A percentile compares a stretch with the other conserved stretches of the same genome.
phyloP scores from a whole-genome alignment of 805 yeast species.

The Wilhelminamyces savonicus region DNA sequence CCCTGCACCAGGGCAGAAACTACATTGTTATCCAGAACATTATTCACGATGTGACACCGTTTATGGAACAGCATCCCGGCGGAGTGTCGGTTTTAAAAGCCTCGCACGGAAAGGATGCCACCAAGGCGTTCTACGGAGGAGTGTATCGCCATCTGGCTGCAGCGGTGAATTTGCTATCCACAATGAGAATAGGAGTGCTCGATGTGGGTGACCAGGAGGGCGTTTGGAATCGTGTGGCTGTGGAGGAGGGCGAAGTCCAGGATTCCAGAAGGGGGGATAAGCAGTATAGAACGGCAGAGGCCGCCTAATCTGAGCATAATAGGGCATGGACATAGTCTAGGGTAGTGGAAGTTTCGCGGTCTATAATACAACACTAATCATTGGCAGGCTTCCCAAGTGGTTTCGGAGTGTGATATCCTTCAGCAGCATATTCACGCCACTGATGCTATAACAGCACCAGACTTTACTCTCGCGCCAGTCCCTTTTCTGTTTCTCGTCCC shows the following conservation, averaged over 20 bases:
- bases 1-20: conserved; percentile 41
- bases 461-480: no score
- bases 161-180: conserved; percentile 82
- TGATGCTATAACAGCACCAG: no score
- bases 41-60: conserved; percentile 89
- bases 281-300: conserved; percentile 28
- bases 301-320: conserved; percentile 23
- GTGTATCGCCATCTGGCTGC: conserved; percentile 92
- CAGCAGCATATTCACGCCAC: no score
- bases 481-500: no score
- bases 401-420: no score
- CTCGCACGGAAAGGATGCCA: conserved; percentile 89
- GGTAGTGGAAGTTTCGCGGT: no score
- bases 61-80: conserved; percentile 91
- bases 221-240: conserved; percentile 70
- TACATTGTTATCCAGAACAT: conserved; percentile 84
- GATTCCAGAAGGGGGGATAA: conserved; percentile 10
- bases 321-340: no score
- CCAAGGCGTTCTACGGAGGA: conserved; percentile 91
- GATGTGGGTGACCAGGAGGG: conserved; percentile 77
- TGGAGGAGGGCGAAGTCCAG: conserved; percentile 53
- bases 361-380: no score
- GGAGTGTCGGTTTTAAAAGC: conserved; percentile 73
- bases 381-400: no score
- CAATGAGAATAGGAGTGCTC: conserved; percentile 87